Base-by-base conservation (phyloP, 1,284 basidiomycete species). In the Malassezia japonica region DNA sequence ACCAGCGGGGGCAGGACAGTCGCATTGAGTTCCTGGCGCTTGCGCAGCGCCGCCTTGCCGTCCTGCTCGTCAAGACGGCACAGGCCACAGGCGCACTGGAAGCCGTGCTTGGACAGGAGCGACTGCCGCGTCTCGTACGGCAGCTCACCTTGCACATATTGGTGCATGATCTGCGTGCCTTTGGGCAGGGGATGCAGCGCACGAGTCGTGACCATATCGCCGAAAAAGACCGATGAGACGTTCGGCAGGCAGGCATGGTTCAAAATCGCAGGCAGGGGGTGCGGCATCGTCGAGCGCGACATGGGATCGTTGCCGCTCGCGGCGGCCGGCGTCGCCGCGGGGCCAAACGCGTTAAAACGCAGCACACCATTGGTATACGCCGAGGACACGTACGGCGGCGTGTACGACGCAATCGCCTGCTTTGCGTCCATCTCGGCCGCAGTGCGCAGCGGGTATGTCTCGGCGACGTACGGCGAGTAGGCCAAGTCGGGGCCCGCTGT, bases 261-360 rank as follows among this genome's bases (percentile, higher is more conserved):
- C 36, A 72, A 57, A 27, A 72, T 69, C 6, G 70, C 70, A 0
- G 70, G 68, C 4, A 71, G 59, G 1, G 68, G 70, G 25, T 71
- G 70, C 28, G 70, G 67, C 65, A 70, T 69, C 18, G 70, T 70
- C 1, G 62, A 63, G 4, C 62, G 57, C 3, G 61, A 55, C 23
- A 67, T 58, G 25, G 50, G 46, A 20, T 48, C 55, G n/a, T 47
- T 20, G 13, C 37, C 46, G 15, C 40, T 45, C 9, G 55, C 50
- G 10, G 59, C 59, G 3, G 57, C 62, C 0, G 65, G 66, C 29
- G 54, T 59, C 28, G 61, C 55, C 7, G 59, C 64, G 2, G 70
- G 70, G 1, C 70, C 70, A 40, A 72, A 72, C 8, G 70, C 70
- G 48, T 72, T 72, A 59, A 70, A 67, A 13, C 68, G 63, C 9